phyloP scores from a whole-genome alignment of 192 early-diverging fungal genomes.

The Haplosporangium gracile region DNA sequence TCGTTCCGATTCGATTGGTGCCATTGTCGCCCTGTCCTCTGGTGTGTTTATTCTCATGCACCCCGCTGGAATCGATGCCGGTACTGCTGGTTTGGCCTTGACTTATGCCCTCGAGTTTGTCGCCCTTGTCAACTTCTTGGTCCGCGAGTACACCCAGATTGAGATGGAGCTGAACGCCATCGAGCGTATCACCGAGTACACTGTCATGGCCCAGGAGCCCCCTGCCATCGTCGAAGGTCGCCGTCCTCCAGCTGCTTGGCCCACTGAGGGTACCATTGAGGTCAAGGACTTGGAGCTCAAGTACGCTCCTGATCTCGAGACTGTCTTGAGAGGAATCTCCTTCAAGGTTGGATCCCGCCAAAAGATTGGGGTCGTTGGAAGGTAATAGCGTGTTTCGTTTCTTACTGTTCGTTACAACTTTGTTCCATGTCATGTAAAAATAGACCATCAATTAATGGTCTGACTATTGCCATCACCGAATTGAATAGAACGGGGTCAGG shows the following conservation, averaged over 20 bases:
- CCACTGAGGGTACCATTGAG: constrained; percentile 71
- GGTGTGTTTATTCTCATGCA: constrained; percentile 73
- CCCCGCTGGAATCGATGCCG: constrained; percentile 47
- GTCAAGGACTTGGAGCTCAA: constrained; percentile 74
- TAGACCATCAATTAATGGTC: background rate
- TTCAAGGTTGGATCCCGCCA: constrained; percentile 65
- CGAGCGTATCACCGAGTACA: constrained; percentile 88
- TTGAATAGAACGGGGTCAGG: constrained; percentile 79
- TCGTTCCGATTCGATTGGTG: constrained; percentile 78
- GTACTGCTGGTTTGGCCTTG: constrained; percentile 88
- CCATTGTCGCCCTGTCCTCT: constrained; percentile 70
- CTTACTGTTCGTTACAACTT: background rate
- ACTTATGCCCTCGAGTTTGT: constrained; percentile 86
- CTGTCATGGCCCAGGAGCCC: constrained; percentile 82
- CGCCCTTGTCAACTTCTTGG: constrained; percentile 79
- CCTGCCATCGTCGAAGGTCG: constrained; percentile 65
- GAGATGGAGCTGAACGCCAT: constrained; percentile 90
- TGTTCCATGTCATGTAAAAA: background rate
- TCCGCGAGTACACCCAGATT: constrained; percentile 81
- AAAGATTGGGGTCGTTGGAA: constrained; percentile 89
- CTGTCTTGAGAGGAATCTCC: constrained; percentile 77
- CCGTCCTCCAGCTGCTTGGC: constrained; percentile 71
- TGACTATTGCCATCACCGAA: background rate
- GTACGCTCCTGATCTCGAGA: constrained; percentile 76
- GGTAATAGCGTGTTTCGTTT: constrained; percentile 40